phyloP scores from a whole-genome alignment of 2,329 filamentous ascomycete species.

The Hymenoscyphus scutula region DNA sequence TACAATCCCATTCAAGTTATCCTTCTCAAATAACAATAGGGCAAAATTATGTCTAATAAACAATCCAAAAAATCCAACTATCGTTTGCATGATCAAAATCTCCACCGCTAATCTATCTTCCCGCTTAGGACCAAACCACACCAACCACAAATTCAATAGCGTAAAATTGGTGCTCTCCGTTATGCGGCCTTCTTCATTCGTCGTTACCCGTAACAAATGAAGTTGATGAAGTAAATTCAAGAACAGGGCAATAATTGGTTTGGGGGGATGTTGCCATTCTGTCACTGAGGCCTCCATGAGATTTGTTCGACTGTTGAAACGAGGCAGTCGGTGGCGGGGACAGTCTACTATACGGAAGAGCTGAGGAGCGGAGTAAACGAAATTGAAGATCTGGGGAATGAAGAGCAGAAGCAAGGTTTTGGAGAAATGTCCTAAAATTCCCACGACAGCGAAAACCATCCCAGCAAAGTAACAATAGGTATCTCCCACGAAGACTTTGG shows the following conservation, averaged over 20 bases:
- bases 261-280: constrained; percentile 71
- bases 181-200: constrained; percentile 67
- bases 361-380: constrained; percentile 88
- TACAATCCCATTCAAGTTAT: constrained; percentile 59
- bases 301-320: constrained; percentile 81
- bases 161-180: constrained; percentile 86
- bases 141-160: constrained; percentile 91
- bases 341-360: constrained; percentile 88
- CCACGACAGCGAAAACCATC: constrained; percentile 97
- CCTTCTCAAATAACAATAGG: constrained; percentile 82
- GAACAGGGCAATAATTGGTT: constrained; percentile 56
- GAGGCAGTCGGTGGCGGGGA: constrained; percentile 85
- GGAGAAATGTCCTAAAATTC: constrained; percentile 95
- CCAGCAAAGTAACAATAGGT: constrained; percentile 99
- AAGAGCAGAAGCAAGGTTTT: constrained; percentile 92
- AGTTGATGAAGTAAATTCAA: constrained; percentile 69
- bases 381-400: constrained; percentile 94
- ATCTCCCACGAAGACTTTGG: constrained; percentile 93
- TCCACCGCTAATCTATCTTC: constrained; percentile 82
- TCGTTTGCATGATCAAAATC: constrained; percentile 73
- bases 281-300: constrained; percentile 84
- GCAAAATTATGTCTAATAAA: constrained; percentile 85
- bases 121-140: constrained; percentile 88
- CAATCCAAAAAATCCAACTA: constrained; percentile 75
- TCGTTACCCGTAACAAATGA: constrained; percentile 64